Conservation (phyloP, 208 protist species). For the Leishmania turanica region DNA sequence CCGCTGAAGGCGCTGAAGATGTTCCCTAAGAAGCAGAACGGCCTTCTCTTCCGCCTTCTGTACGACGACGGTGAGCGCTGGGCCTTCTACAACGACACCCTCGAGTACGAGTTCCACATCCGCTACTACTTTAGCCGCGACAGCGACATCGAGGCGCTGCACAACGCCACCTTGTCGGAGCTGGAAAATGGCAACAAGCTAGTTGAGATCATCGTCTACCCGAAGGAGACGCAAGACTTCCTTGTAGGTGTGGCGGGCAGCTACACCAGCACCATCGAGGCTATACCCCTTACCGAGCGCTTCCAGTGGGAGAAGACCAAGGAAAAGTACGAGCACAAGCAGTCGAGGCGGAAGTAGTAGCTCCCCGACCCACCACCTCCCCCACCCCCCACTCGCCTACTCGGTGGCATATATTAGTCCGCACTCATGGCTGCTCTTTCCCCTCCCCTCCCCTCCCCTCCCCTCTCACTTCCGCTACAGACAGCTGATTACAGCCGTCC, state of each 20-base stretch:
- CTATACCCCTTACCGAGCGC: slow-evolving; percentile 52
- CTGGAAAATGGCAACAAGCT: slow-evolving; percentile 63
- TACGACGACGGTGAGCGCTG: slow-evolving; percentile 66
- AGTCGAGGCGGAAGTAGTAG: neutral
- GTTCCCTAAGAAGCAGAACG: slow-evolving; percentile 70
- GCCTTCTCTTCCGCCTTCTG: slow-evolving; percentile 66
- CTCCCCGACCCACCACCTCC: neutral
- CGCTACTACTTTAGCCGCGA: slow-evolving; percentile 61
- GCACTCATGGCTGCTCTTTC: neutral
- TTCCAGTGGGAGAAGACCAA: slow-evolving; percentile 66
- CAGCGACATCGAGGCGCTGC: slow-evolving; percentile 56
- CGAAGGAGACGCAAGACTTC: slow-evolving; percentile 70
- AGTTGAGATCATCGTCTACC: slow-evolving; percentile 76
- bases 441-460: neutral
- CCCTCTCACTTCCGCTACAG: neutral
- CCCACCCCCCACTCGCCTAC: neutral
- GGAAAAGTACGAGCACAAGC: slow-evolving; percentile 37
- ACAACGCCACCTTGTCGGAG: slow-evolving; percentile 59
- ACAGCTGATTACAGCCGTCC: neutral
- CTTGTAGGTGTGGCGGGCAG: slow-evolving; percentile 66
- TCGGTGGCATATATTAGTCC: neutral
- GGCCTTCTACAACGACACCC: slow-evolving; percentile 80
- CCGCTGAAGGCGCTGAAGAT: slow-evolving; percentile 68
- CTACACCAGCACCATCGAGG: slow-evolving; percentile 77
- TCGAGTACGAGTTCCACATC: slow-evolving; percentile 79